Base-by-base conservation (phyloP, 345 rosid species). In the Mallotus nudiflorus region DNA sequence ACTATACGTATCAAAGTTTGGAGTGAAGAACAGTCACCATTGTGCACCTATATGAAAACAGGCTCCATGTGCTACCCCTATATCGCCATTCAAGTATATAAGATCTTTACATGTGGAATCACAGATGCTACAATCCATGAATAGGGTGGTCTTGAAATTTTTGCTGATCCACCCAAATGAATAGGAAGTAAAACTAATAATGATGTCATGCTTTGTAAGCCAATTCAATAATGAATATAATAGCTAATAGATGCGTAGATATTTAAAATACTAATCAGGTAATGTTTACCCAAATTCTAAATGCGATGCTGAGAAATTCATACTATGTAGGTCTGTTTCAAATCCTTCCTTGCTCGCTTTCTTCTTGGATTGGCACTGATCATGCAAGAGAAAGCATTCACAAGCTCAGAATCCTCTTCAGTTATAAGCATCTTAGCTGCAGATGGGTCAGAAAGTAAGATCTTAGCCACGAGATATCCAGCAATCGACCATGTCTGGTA, bases 401-500 rank as follows among this genome's bases (percentile, higher is more conserved):
- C 81, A 25, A 83, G 85, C 48, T 78, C 85, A 0, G 81, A 37
- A 73, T 83, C 89, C 66, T 83, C 89, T n/a, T 83, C 83, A 0
- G 77, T 77, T 22, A 78, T 70, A 3, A 85, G 82, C 67, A 83
- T 81, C 78, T 73, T 77, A 11, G 87, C 87, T 15, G 80, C 76
- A 44, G 53, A 58, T 39, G 83, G 87, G 35, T 85, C 73, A 0
- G 81, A 76, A 50, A 83, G 85, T 29, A 85, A 72, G 33, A 83
- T 74, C 71, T 85, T 85, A 22, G 89, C 75, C 73, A 83, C 87
- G 7, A 85, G 85, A 70, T 75, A 83, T 54, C 87, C 84, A 1
- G 87, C 87, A 62, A 85, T 83, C 3, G 85, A 79, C 86, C 89
- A 85, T 10, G 87, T 85, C 81, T 85, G 89, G 71, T 29, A 80